Conservation (phyloP, 805 yeast genomes). For the Kluyveromyces dobzhanskii region DNA sequence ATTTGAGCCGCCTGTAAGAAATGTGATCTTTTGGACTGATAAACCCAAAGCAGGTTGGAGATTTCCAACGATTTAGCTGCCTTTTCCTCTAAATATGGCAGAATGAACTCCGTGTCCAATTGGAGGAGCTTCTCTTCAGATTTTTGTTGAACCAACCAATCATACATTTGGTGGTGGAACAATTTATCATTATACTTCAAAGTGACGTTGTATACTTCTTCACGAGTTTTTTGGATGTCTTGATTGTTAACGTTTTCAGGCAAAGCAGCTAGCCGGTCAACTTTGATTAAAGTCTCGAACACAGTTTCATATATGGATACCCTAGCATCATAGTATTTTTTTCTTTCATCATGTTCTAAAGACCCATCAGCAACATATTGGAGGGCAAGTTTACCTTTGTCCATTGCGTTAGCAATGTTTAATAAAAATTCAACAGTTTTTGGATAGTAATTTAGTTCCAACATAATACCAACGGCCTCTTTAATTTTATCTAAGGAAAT, state of each 20-base stretch:
- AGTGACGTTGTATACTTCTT: conserved; percentile 65
- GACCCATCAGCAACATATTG: conserved; percentile 48
- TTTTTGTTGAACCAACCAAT: conserved; percentile 80
- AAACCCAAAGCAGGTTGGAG: conserved; percentile 82
- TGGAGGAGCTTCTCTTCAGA: conserved; percentile 69
- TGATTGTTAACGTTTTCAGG: conserved; percentile 20
- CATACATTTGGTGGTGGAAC: conserved; percentile 89
- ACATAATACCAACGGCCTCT: conserved; percentile 72
- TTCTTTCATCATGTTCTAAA: conserved; percentile 43
- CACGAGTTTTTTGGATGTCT: conserved; percentile 50
- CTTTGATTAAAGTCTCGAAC: conserved; percentile 63
- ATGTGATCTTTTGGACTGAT: conserved; percentile 73
- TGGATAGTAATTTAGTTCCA: conserved; percentile 66
- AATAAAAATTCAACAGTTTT: conserved; percentile 82
- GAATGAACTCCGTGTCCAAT: conserved; percentile 71
- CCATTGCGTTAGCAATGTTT: conserved; percentile 64
- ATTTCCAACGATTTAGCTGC: conserved; percentile 56
- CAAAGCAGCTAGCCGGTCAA: conserved; percentile 56
- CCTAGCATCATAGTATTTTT: conserved; percentile 43
- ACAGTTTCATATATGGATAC: conserved; percentile 59
- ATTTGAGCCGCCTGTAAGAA: conserved; percentile 80
- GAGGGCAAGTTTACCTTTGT: conserved; percentile 48
- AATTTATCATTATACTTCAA: conserved; percentile 66
- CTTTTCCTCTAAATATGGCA: conserved; percentile 66
- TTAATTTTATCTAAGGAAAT: conserved; percentile 71